Conservation (phyloP, 2,329 filamentous ascomycete species). For the Blumeria hordei region DNA sequence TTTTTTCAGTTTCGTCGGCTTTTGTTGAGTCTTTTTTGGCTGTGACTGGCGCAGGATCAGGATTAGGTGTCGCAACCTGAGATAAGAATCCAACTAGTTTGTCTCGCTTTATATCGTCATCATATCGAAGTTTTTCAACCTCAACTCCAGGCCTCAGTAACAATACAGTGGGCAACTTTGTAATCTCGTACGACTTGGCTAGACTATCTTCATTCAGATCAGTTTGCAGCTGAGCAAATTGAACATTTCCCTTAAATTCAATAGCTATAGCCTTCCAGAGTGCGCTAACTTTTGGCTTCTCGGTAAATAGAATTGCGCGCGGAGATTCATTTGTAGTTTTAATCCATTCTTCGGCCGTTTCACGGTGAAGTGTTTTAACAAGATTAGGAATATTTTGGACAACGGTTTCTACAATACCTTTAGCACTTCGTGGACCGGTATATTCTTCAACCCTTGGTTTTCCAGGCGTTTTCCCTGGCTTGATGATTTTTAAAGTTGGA, state of each 20-base stretch:
- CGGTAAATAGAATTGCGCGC: constrained; percentile 79
- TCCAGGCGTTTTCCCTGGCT: constrained; percentile 56
- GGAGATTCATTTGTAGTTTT: constrained; percentile 38
- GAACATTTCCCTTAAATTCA: constrained; percentile 63
- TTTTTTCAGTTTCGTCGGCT: constrained; percentile 17
- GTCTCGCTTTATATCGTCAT: constrained; percentile 68
- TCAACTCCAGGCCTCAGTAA: constrained; percentile 47
- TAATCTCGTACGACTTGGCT: constrained; percentile 50
- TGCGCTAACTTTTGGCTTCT: constrained; percentile 72
- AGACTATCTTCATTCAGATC: constrained; percentile 47
- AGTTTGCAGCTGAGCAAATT: constrained; percentile 54
- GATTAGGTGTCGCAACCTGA: constrained; percentile 55
- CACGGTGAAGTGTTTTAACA: constrained; percentile 59
- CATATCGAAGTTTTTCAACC: constrained; percentile 45
- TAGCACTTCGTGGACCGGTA: constrained; percentile 59
- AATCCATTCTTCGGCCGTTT: constrained; percentile 54
- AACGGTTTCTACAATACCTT: constrained; percentile 67
- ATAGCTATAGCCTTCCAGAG: constrained; percentile 68
- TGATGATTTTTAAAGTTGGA: constrained; percentile 83
- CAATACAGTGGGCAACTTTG: constrained; percentile 56
- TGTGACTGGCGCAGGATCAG: constrained; percentile 35
- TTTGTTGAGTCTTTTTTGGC: constrained; percentile 20
- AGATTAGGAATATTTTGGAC: constrained; percentile 78
- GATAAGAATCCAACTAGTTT: constrained; percentile 62
- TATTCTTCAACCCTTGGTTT: constrained; percentile 79